These are phyloP conservation scores for Talaromyces sp. DNA, from an alignment of 2,329 filamentous ascomycete genomes.

Conservation along the genomic window DNA sequence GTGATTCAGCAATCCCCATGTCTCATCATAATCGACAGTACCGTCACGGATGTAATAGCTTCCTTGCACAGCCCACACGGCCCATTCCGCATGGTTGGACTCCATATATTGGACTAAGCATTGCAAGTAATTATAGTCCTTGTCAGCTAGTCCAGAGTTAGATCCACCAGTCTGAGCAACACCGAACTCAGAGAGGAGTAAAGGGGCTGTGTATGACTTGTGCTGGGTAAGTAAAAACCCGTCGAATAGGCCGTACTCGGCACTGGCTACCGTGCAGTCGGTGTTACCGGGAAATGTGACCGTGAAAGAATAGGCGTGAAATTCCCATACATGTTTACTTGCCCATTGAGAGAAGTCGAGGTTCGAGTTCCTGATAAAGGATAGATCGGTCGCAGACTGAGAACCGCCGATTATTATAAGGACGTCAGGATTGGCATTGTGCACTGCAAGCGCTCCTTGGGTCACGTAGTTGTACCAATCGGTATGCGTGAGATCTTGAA, in stretches of 20 bases:
- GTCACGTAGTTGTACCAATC: conserved; percentile 51
- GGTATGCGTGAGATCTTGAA: conserved; percentile 42
- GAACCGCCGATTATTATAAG: conserved; percentile 53
- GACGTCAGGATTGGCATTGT: conserved; percentile 48
- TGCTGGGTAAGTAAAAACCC: conserved; percentile 51
- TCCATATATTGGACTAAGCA: conserved; percentile 52
- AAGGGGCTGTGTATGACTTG: conserved; percentile 47
- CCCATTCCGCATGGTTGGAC: conserved; percentile 56
- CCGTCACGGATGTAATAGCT: conserved; percentile 55
- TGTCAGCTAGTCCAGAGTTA: conserved; percentile 43
- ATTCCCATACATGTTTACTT: conserved; percentile 56
- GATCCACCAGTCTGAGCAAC: conserved; percentile 32
- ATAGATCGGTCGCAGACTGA: conserved; percentile 51
- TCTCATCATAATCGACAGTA: conserved; percentile 49
- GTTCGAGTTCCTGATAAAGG: conserved; percentile 35
- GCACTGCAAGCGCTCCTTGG: conserved; percentile 47
- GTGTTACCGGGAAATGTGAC: conserved; percentile 42
- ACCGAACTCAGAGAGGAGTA: conserved; percentile 58
- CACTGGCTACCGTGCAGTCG: conserved; percentile 39
- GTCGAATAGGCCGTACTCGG: conserved; percentile 44
- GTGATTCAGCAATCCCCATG: conserved; percentile 47
- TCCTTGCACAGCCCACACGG: conserved; percentile 55
- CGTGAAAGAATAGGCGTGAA: conserved; percentile 52
- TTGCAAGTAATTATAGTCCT: conserved; percentile 46
- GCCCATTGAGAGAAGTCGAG: conserved; percentile 46